Percentiles rank a stretch among this genome's conserved stretches.
These are phyloP conservation scores for Aspergillus spinulosporus DNA, from an alignment of 2,329 filamentous ascomycete species.

Conservation along the genomic window DNA sequence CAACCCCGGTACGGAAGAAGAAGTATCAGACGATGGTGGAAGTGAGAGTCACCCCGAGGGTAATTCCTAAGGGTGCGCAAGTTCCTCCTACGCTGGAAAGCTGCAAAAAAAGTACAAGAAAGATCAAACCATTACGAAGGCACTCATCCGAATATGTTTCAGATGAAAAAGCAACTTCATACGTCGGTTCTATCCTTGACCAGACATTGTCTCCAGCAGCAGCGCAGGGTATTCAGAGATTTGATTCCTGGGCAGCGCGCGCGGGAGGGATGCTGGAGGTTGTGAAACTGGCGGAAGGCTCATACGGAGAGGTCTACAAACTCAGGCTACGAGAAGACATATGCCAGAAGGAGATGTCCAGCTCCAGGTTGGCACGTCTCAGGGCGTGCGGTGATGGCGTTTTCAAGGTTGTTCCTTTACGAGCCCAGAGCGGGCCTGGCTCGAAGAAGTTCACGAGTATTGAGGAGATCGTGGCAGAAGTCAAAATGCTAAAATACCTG, in stretches of 20 bases:
- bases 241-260: slow-evolving; percentile 41
- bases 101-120: slow-evolving; percentile 18
- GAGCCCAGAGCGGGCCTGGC: slow-evolving; percentile 41
- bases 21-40: slow-evolving; percentile 30
- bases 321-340: slow-evolving; percentile 46
- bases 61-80: background rate
- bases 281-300: slow-evolving; percentile 65
- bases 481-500: slow-evolving; percentile 58
- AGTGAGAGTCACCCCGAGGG: slow-evolving; percentile 26
- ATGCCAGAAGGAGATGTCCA: slow-evolving; percentile 37
- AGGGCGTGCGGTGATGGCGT: slow-evolving; percentile 46
- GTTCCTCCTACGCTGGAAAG: slow-evolving; percentile 1
- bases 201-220: slow-evolving; percentile 40
- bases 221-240: slow-evolving; percentile 40
- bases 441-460: slow-evolving; percentile 47
- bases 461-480: slow-evolving; percentile 52
- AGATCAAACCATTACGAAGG: slow-evolving; percentile 24
- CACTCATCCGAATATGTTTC: slow-evolving; percentile 37
- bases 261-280: slow-evolving; percentile 47
- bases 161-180: slow-evolving; percentile 36
- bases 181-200: slow-evolving; percentile 39
- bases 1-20: slow-evolving; percentile 7
- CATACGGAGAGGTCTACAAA: slow-evolving; percentile 66
- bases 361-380: slow-evolving; percentile 39
- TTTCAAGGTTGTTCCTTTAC: slow-evolving; percentile 52